Evolutionary conservation across 768 basidiomycete genomes (phyloP).

Genomic region (Cystobasidium tubakii): DNA sequence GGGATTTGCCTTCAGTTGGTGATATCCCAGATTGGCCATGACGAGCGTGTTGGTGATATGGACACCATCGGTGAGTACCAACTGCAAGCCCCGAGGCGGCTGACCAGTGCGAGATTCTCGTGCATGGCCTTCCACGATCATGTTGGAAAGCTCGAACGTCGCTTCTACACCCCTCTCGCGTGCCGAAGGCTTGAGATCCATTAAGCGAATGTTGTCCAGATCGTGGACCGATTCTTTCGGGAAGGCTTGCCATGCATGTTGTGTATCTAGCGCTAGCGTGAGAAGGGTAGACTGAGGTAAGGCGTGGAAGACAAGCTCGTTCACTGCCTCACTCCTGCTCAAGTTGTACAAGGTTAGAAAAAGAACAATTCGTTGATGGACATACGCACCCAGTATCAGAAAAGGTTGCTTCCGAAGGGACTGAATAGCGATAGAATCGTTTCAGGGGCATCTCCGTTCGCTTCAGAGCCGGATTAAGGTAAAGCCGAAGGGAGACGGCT

Average conservation of each 20-base stretch:
- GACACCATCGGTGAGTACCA: constrained; percentile 60
- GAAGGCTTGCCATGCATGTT: constrained; percentile 84
- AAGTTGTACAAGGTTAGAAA: not conserved
- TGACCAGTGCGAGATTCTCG: constrained; percentile 62
- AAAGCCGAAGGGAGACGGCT: constrained; percentile 59
- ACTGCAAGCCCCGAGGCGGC: constrained; percentile 83
- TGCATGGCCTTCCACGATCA: constrained; percentile 91
- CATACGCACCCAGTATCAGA: constrained; percentile 10
- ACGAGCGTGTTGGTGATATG: constrained; percentile 59
- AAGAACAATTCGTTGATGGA: not conserved
- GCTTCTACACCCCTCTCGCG: constrained; percentile 60
- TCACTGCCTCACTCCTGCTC: constrained; percentile 56
- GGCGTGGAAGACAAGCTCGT: constrained; percentile 61
- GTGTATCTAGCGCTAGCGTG: constrained; percentile 87
- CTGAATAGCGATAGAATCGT: constrained; percentile 76
- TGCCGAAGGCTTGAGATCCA: constrained; percentile 59
- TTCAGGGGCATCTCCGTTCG: constrained; percentile 80
- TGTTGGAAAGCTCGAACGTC: constrained; percentile 78
- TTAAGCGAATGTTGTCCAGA: constrained; percentile 88
- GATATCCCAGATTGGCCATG: constrained; percentile 88
- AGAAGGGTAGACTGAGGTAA: constrained; percentile 83
- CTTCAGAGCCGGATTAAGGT: constrained; percentile 63
- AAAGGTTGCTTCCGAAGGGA: constrained; percentile 47
- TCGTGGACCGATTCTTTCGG: constrained; percentile 83
- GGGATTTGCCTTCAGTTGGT: constrained; percentile 89